Percentiles rank a stretch among this genome's conserved stretches.
Evolutionary conservation across 2,329 filamentous ascomycete species (phyloP).

Genomic region (Aphanocladium album): DNA sequence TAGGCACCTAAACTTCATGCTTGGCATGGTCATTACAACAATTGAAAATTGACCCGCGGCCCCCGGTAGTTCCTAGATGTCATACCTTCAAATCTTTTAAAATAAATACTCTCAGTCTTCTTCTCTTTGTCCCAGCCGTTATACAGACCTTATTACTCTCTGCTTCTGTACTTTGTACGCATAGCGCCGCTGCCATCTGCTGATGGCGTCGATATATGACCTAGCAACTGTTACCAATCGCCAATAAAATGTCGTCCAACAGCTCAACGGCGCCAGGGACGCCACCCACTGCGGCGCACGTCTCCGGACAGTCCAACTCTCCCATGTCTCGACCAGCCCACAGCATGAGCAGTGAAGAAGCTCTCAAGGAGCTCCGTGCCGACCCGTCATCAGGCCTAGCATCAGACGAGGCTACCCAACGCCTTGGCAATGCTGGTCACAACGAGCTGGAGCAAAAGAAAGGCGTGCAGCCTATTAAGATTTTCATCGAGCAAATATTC

Average conservation of each 20-base stretch:
- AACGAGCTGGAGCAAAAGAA: constrained; percentile 49
- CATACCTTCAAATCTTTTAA: not conserved
- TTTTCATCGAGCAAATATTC: constrained; percentile 51
- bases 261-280: not conserved
- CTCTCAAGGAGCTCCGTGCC: constrained; percentile 42
- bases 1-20: constrained; percentile 10
- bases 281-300: constrained; percentile 16
- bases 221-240: not conserved
- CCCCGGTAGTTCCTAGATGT: not conserved
- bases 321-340: constrained; percentile 53
- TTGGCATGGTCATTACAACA: not conserved
- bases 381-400: constrained; percentile 51
- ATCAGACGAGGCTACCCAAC: constrained; percentile 42
- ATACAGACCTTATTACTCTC: not conserved
- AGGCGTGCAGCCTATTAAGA: constrained; percentile 51
- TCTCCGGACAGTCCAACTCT: constrained; percentile 31
- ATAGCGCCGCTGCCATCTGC: not conserved
- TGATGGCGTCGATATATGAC: not conserved
- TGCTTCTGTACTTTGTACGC: not conserved
- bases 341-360: constrained; percentile 10
- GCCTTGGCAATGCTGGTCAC: constrained; percentile 49
- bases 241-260: constrained; percentile 1
- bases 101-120: not conserved
- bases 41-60: not conserved
- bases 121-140: not conserved